These are phyloP conservation scores for Cymodocea nodosa DNA, from an alignment of 116 monocot genomes.

Conservation along the genomic window DNA sequence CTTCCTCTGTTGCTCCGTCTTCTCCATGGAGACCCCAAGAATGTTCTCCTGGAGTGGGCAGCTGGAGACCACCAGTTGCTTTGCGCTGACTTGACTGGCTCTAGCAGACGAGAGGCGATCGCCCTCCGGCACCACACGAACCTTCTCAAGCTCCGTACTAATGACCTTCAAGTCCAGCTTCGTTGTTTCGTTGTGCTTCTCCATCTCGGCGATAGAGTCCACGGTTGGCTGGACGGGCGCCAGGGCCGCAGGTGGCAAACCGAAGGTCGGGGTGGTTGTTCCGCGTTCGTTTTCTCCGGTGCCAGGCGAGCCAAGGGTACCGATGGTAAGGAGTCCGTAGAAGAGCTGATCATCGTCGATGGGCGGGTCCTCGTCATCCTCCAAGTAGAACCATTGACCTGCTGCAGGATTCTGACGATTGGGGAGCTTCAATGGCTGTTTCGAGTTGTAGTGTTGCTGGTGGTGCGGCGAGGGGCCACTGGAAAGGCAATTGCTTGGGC, in stretches of 20 bases:
- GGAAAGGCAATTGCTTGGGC: slow-evolving; percentile 9
- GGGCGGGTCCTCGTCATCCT: background rate
- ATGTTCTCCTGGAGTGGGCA: slow-evolving; percentile 13
- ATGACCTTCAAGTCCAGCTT: slow-evolving; percentile 13
- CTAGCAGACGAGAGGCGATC: slow-evolving; percentile 9
- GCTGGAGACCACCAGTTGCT: slow-evolving; percentile 7
- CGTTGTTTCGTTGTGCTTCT: slow-evolving; percentile 8
- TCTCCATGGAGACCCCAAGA: slow-evolving; percentile 8
- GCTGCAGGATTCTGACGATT: background rate
- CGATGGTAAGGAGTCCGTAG: slow-evolving; percentile 18
- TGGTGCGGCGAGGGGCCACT: slow-evolving; percentile 6
- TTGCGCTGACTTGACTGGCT: slow-evolving; percentile 10
- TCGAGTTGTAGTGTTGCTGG: background rate
- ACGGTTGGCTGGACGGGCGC: background rate
- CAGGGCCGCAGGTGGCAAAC: background rate
- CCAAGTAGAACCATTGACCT: slow-evolving; percentile 7
- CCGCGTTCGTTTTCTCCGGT: background rate
- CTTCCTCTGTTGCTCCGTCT: slow-evolving; percentile 7
- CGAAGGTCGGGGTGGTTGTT: slow-evolving; percentile 13
- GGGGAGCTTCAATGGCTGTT: background rate
- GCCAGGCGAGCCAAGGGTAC: slow-evolving; percentile 7
- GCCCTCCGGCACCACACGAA: slow-evolving; percentile 3
- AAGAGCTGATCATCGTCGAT: background rate
- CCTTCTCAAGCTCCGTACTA: slow-evolving; percentile 14
- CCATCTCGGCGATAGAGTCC: slow-evolving; percentile 7